Evolutionary conservation across 2,329 filamentous ascomycete species (phyloP), one percentile per base, ranked within the genome.

Genomic region (Bipolaris cookei): DNA sequence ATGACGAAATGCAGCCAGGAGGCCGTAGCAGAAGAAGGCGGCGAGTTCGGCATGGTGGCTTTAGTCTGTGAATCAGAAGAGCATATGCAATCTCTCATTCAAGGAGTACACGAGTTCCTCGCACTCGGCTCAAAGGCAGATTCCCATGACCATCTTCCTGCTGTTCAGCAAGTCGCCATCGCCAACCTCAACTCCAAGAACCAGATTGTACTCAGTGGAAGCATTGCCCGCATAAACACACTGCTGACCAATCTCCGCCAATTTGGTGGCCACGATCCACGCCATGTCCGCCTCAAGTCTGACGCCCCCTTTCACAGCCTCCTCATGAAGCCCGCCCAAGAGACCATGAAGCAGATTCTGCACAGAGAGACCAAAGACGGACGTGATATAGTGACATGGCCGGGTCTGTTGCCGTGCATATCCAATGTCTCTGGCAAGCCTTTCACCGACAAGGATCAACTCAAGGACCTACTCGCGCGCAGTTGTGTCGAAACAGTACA

Each of bases 161-260:
- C 91, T 3, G 92, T 96, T 52, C 86, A 95, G 71, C 90, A 96
- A 76, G 93, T 97, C 48, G 82, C 90, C 65, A 92, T 98, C 66
- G 94, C 92, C 58, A 97, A 98, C 77, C 88, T 96, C 78, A 98
- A 98, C 79, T 91, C 89, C 75, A 95, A 92, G 80, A 97, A 97
- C 74, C 94, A 98, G 79, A 96, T 98, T 68, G 94, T 97, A 49
- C 82, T 98, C 50, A 95, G 90, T 72, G 94, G 94, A 34, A 94
- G 88, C 76, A 88, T 97, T 51, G 88, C 89, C 68, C 84, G 88
- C 66, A 97, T 97, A 75, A 88, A 87, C 69, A 89, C 88, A 54
- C 86, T 97, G 16, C 81, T 97, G 51, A 88, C 90, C 10, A 92
- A 97, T 73, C 83, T 98, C 56, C 83, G 92, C 49, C 91, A 96